Base-by-base conservation (phyloP, 2,329 filamentous ascomycete genomes). In the Ophiostoma triangulosporum region DNA sequence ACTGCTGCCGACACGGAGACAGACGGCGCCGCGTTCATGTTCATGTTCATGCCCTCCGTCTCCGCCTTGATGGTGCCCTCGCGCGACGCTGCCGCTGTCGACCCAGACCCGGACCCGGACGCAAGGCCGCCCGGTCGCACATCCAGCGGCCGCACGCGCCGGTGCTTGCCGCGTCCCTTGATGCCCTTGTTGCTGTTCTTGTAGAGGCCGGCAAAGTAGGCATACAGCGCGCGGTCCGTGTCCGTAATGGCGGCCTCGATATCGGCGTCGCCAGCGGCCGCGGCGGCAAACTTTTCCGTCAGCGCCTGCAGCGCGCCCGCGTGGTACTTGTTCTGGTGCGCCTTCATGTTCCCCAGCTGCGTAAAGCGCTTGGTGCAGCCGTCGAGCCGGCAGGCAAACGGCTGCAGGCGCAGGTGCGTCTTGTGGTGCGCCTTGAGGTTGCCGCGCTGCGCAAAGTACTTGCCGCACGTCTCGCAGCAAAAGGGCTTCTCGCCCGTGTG, bases 171-270 rank as follows among this genome's bases (percentile, higher is more conserved):
- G 46, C 93, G 82, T 11, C 93, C 93, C 69, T 96, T 97, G 73
- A 97, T 96, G 1, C 93, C 93, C 68, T 95, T 95, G 76, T 97
- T 97, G 70, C 86, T 90, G 70, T 97, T 94, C 73, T 95, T 95
- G 76, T 95, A 96, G n/a, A 95, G 74, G 0, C 76, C 76, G 4
- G 83, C 78, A 64, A 97, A 93, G 69, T 95, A 95, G 60, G 32
- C 79, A 73, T 86, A 88, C 50, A 96, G 73, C 56, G 88, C 83
- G 57, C 79, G 82, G 62, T 96, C 88, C 20, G 53, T 53, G 14
- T 29, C 32, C 3, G 57, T 56, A 24, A 60, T 57, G 22, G 52
- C 20, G 5, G 70, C 67, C 35, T 82, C 75, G 0, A 77, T 72
- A n/a, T 90, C 79, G 5, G 73, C 70, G 35, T 84, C 78, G n/a